Evolutionary conservation across 768 basidiomycete species (phyloP).

Genomic region (Lactarius quietus): DNA sequence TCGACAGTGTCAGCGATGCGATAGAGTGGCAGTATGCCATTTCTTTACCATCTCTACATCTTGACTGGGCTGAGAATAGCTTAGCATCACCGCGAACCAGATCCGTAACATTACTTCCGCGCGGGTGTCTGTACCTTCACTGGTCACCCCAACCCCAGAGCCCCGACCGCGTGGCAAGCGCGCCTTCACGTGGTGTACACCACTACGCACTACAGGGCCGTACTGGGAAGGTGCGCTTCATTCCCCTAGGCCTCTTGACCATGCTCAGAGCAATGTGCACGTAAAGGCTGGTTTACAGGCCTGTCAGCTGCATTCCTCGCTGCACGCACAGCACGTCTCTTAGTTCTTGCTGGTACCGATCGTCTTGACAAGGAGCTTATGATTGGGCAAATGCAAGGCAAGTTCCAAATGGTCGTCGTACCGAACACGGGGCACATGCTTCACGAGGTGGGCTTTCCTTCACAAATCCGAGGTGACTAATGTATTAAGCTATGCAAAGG

Average conservation of each 20-base stretch:
- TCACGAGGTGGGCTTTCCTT: constrained; percentile 66
- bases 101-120: constrained; percentile 82
- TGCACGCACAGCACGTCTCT: constrained; percentile 74
- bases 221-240: constrained; percentile 77
- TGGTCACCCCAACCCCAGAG: constrained; percentile 48
- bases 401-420: constrained; percentile 91
- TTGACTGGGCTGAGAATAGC: background rate
- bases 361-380: constrained; percentile 89
- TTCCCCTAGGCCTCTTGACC: background rate
- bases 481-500: constrained; percentile 45
- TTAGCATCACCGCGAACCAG: constrained; percentile 73
- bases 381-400: constrained; percentile 82
- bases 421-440: constrained; percentile 89
- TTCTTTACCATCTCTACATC: background rate
- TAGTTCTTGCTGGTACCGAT: constrained; percentile 91
- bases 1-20: constrained; percentile 77
- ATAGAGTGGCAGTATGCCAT: constrained; percentile 91
- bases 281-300: constrained; percentile 83
- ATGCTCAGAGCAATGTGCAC: background rate
- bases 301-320: constrained; percentile 78
- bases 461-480: background rate
- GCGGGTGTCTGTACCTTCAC: constrained; percentile 81
- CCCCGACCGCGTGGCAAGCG: constrained; percentile 34
- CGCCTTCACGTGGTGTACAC: constrained; percentile 76
- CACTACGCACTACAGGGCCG: constrained; percentile 76